Evolutionary conservation across 805 yeast genomes (phyloP).

Genomic region (Hanseniaspora vineae): DNA sequence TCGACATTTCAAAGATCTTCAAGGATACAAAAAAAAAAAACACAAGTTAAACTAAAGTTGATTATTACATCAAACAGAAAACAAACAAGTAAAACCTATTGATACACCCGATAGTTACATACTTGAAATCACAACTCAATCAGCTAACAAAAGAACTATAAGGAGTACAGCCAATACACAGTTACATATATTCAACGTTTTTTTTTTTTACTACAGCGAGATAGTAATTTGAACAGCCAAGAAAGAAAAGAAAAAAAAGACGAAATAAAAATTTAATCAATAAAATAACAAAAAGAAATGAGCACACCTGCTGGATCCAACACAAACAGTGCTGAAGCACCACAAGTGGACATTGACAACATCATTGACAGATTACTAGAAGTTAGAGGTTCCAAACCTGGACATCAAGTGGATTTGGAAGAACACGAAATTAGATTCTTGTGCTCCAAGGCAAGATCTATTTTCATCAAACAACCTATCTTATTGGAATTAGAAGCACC

Average conservation of each 20-base stretch:
- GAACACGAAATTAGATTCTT: slow-evolving; percentile 91
- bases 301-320: slow-evolving; percentile 3
- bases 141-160: too few relatives aligned
- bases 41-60: too few relatives aligned
- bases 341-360: slow-evolving; percentile 93
- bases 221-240: slow-evolving; percentile 1
- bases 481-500: slow-evolving; percentile 94
- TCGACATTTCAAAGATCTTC: too few relatives aligned
- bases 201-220: too few relatives aligned
- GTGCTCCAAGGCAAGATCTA: slow-evolving; percentile 96
- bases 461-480: slow-evolving; percentile 95
- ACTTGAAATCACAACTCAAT: too few relatives aligned
- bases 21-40: too few relatives aligned
- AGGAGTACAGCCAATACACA: too few relatives aligned
- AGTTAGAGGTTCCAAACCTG: slow-evolving; percentile 97
- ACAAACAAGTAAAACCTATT: too few relatives aligned
- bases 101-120: too few relatives aligned
- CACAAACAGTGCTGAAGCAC: slow-evolving; percentile 35
- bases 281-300: neutral
- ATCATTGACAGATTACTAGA: slow-evolving; percentile 93
- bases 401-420: slow-evolving; percentile 85
- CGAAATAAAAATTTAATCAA: slow-evolving; percentile 1
- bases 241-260: neutral
- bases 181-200: too few relatives aligned
- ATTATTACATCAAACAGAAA: too few relatives aligned